Base-by-base conservation (phyloP, 2,329 filamentous ascomycete genomes). In the Sclerotinia trifoliorum region DNA sequence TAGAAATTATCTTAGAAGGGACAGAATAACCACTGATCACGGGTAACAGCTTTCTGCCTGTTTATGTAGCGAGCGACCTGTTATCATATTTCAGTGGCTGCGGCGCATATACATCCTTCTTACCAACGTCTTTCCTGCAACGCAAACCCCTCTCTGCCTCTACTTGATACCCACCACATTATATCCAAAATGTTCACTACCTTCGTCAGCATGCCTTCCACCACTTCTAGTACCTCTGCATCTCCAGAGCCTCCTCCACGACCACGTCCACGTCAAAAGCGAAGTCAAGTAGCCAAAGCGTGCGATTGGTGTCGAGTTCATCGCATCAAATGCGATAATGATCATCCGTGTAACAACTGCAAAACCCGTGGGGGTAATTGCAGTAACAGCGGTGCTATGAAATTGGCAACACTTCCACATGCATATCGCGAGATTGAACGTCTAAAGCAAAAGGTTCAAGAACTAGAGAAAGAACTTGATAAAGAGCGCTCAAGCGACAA, bases 251-350 rank as follows among this genome's bases (percentile, higher is more conserved):
- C 65, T 19, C 57, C 65, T 7, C 68, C 56, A 42, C 51, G 65
- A 19, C 65, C 58, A 7, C 65, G 65, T n/a, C 65, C 65, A 24
- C 69, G 61, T 21, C 68, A 60, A 55, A 72, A 72, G 51, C 72
- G 77, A 26, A 71, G 70, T 26, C 76, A 78, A 67, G 77, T 79
- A 21, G 72, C 74, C 5, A 71, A 75, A 71, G 80, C 78, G 56
- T 81, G 80, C 74, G 77, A 78, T 69, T 78, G 78, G 74, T 82
- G 80, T 70, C 80, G 80, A 3, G 74, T 78, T 57, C 77, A 81
- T 65, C 78, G 80, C 21, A 77, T 80, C 62, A 81, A 81, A 72
- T 82, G 80, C 72, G 80, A 81, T 71, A 77, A 76, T 63, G 74
- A 74, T 32, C 70, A 76, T 63, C 80, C 80, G 13, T 82, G 80